Percentiles rank a stretch among this genome's conserved stretches.
Evolutionary conservation across 169 alveolate genomes (phyloP).

Genomic region (Cyclospora cayetanensis): DNA sequence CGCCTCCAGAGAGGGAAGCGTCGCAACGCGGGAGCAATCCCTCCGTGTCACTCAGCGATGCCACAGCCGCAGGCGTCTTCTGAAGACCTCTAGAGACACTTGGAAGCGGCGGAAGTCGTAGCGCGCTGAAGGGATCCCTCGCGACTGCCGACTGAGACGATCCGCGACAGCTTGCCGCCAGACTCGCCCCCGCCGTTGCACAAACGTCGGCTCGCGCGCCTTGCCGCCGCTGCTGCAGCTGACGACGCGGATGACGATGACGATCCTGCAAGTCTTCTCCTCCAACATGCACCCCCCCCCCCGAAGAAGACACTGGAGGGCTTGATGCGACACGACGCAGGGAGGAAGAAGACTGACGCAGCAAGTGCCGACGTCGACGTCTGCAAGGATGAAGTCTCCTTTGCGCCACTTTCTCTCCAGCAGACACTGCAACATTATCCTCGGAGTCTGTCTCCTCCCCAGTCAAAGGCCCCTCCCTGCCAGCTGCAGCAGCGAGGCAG

Average conservation of each 20-base stretch:
- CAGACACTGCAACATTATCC: neutral
- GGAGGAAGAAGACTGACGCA: too few species aligned
- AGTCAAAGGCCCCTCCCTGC: neutral
- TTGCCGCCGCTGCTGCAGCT: neutral
- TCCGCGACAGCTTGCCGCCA: neutral
- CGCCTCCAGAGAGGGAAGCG: neutral
- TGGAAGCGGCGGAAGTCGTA: neutral
- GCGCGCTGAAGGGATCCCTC: too few species aligned
- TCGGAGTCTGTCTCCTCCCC: neutral
- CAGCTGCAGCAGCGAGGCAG: neutral
- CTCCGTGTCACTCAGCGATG: conserved; percentile 11
- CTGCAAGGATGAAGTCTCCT: too few species aligned
- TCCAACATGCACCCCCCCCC: too few species aligned
- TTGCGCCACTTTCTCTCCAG: neutral
- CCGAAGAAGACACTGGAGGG: neutral
- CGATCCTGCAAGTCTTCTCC: too few species aligned
- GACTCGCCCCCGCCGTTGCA: neutral
- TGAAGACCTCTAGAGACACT: neutral
- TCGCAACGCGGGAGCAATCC: neutral
- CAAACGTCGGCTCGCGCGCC: neutral
- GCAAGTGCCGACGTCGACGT: too few species aligned
- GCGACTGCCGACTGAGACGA: neutral
- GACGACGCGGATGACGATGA: too few species aligned
- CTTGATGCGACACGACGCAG: neutral
- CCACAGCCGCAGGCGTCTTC: neutral